Base-by-base conservation (phyloP, 139 green algal genomes). In the Volvox africanus region DNA sequence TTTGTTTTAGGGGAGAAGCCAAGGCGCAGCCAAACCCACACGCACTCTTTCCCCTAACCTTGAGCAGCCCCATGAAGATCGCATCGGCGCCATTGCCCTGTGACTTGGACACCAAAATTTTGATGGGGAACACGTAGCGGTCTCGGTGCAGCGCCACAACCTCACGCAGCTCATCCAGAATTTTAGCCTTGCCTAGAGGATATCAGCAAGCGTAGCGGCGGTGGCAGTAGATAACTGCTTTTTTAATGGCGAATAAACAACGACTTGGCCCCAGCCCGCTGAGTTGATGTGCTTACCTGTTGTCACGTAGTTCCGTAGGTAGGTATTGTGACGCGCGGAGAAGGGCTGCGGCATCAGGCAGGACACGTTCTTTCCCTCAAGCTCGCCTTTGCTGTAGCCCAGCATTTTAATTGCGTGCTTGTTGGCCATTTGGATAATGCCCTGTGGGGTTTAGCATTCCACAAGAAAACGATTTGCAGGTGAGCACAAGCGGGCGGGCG, bases 281-380 rank as follows among this genome's bases (percentile, higher is more conserved):
- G n/a, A n/a, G n/a, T n/a, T n/a, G n/a, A n/a, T 9, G 44, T 55
- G 44, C 88, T 17, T 80, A 33, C 92, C 92, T 20, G 82, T 95
- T 32, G 50, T 93, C 1, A 87, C 71, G 61, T 95, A 96, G 82
- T 92, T 92, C 20, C 50, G 77, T 61, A 97, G 76, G 91, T 96
- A 96, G 36, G 26, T 50, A 83, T 95, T 91, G 92, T 96, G 94
- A 37, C 92, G 88, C 32, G 50, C 37, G 67, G 75, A 91, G 89
- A 93, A 96, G 44, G 93, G 93, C 37, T 92, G 82, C 24, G 93
- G 94, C 94, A 96, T 96, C 44, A 96, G 68, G 65, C 67, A 77
- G 1, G 35, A 88, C n/a, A 96, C 88, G 75, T 95, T 95, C 88
- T 89, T 94, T 80, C 94, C 93, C 80, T 96, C 92, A 61, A 96